Percentiles rank a stretch among this genome's conserved stretches.
phyloP scores from a whole-genome alignment of 768 basidiomycete species.

The Phylloporus sp. region DNA sequence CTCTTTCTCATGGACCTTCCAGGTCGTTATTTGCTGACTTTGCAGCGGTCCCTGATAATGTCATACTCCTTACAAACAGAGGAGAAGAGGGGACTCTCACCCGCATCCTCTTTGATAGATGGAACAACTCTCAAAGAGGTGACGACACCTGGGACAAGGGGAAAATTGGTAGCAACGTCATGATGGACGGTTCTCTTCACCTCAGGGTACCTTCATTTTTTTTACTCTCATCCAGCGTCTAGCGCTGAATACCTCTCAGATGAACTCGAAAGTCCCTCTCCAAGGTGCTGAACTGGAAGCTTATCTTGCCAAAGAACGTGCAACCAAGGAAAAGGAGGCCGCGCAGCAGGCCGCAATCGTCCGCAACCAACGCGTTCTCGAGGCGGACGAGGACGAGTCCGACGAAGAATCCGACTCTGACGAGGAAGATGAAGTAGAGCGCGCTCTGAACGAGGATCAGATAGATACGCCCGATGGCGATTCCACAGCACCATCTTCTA shows the following conservation, averaged over 20 bases:
- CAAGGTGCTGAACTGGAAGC: conserved; percentile 85
- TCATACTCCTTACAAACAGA: conserved; percentile 78
- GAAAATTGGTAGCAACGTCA: conserved; percentile 78
- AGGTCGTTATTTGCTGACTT: conserved; percentile 83
- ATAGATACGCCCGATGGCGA: conserved; percentile 42
- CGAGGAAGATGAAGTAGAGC: conserved; percentile 54
- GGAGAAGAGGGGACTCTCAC: conserved; percentile 79
- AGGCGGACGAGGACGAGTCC: conserved; percentile 89
- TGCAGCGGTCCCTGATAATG: conserved; percentile 76
- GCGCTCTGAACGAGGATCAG: conserved; percentile 46
- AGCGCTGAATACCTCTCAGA: conserved; percentile 37
- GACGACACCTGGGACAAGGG: conserved; percentile 88
- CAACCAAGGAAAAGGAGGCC: conserved; percentile 75
- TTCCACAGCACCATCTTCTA: conserved; percentile 16
- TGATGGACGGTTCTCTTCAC: conserved; percentile 68
- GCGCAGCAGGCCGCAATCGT: conserved; percentile 81
- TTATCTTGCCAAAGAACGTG: conserved; percentile 69
- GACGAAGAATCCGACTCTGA: conserved; percentile 65
- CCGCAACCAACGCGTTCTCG: conserved; percentile 81
- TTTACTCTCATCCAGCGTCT: neutral
- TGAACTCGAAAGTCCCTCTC: conserved; percentile 86
- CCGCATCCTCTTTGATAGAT: conserved; percentile 73
- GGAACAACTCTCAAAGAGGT: conserved; percentile 78
- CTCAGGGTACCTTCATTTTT: conserved; percentile 48
- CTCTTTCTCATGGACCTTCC: conserved; percentile 89